Percentiles rank a stretch among this genome's conserved stretches.
Conservation (phyloP, 2,329 filamentous ascomycete species). For the Xylaria sp. region DNA sequence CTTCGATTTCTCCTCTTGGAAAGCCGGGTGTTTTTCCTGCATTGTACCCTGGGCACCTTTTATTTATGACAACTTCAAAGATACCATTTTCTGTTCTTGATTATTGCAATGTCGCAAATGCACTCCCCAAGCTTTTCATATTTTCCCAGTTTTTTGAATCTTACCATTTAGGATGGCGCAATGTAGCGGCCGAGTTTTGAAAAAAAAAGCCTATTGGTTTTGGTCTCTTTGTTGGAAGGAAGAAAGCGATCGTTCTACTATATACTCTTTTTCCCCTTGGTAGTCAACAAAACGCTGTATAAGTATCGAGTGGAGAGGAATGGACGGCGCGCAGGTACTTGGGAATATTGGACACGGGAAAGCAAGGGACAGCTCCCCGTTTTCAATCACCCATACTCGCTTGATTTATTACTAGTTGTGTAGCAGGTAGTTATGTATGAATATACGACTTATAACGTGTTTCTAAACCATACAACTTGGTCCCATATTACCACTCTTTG, state of each 20-base stretch:
- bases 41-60: slow-evolving; percentile 3
- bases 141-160: slow-evolving; percentile 8
- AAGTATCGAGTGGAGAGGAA: neutral
- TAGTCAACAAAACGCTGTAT: neutral
- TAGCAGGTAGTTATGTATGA: slow-evolving; percentile 26
- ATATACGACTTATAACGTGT: slow-evolving; percentile 13
- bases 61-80: slow-evolving; percentile 34
- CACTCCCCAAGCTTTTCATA: neutral
- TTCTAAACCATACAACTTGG: neutral
- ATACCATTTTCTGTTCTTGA: slow-evolving; percentile 37
- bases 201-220: slow-evolving; percentile 23
- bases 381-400: slow-evolving; percentile 4
- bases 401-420: slow-evolving; percentile 6
- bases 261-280: slow-evolving; percentile 4
- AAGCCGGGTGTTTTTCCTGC: slow-evolving; percentile 3
- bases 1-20: neutral
- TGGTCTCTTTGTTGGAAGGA: slow-evolving; percentile 4
- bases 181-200: slow-evolving; percentile 30
- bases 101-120: slow-evolving; percentile 26
- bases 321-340: neutral
- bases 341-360: slow-evolving; percentile 1
- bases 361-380: neutral
- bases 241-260: slow-evolving; percentile 14
- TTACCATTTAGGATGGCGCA: slow-evolving; percentile 20
- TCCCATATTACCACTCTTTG: neutral